Evolutionary conservation across 257 asterid species (phyloP).

Genomic region (Solanum paucissectum): DNA sequence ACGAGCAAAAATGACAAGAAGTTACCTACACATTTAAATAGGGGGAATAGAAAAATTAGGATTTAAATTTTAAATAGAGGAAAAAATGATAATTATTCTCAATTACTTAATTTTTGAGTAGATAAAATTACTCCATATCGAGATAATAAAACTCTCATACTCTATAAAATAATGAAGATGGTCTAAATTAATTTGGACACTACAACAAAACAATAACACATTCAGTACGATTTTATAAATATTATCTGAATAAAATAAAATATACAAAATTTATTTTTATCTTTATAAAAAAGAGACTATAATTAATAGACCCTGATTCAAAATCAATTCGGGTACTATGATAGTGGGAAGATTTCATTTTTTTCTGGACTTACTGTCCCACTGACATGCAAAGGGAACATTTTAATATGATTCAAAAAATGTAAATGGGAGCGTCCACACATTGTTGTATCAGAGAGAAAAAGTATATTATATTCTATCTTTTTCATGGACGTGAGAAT

Average conservation of each 20-base stretch:
- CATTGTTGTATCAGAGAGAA: neutral
- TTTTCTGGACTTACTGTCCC: neutral
- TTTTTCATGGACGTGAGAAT: conserved; percentile 3
- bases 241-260: no score
- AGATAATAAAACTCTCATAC: neutral
- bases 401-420: neutral
- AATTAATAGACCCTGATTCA: no score
- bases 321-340: neutral
- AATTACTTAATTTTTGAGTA: neutral
- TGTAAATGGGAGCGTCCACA: neutral
- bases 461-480: neutral
- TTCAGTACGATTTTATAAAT: no score
- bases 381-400: neutral
- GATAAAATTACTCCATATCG: neutral
- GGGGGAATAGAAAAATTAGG: neutral
- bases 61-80: conserved; percentile 14
- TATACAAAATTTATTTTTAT: neutral
- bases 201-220: no score
- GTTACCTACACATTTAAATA: neutral
- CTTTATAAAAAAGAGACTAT: no score
- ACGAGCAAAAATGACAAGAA: neutral
- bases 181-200: neutral
- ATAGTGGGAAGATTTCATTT: neutral
- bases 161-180: neutral
- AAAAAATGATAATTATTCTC: neutral